Base-by-base conservation (phyloP, 352 stramenopile species). In the Thraustochytrium striatum region DNA sequence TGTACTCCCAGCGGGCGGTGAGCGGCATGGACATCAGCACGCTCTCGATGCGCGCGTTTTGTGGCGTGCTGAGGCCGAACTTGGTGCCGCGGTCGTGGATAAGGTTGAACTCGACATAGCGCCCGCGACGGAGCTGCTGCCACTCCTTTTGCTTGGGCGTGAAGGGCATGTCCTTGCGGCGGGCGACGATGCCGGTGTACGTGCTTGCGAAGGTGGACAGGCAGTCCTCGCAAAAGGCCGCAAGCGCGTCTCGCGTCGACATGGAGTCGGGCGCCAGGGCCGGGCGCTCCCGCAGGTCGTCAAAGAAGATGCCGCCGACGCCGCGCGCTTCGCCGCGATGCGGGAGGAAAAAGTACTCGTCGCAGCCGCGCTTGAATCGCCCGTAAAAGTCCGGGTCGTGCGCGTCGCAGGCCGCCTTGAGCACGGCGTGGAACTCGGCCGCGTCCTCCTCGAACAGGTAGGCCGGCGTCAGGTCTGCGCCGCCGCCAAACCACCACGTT, bases 31-130 rank as follows among this genome's bases (percentile, higher is more conserved):
- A 98, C 94, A 99, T 98, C 35, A 99, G 88, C 80, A 99, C 99
- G 78, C 90, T 97, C 86, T 99, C 96, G 72, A 98, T 97, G 73
- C 96, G 92, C 30, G 93, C 96, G 32, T 93, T 94, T 11, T 75
- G 30, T 0, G 90, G 90, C 11, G 95, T 98, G 69, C 97, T 93
- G 11, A 99, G 87, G 3, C 96, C 96, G 82, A 99, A 99, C 61
- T 98, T 94, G 39, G 95, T 99, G 82, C 96, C 96, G 33, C 95
- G 89, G 86, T 99, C 96, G 85, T 98, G 98, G 81, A 99, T 97
- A 78, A 99, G 89, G 88, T 99, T 99, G 87, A 99, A 99, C 88
- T 99, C 96, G 7, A 98, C 94, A 87, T 99, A 98, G 80, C 93
- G 90, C 52, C 94, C 94, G 30, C 94, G 89, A 65, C 96, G 90